phyloP scores from a whole-genome alignment of 2,329 filamentous ascomycete species.

The Colletotrichum tropicale region DNA sequence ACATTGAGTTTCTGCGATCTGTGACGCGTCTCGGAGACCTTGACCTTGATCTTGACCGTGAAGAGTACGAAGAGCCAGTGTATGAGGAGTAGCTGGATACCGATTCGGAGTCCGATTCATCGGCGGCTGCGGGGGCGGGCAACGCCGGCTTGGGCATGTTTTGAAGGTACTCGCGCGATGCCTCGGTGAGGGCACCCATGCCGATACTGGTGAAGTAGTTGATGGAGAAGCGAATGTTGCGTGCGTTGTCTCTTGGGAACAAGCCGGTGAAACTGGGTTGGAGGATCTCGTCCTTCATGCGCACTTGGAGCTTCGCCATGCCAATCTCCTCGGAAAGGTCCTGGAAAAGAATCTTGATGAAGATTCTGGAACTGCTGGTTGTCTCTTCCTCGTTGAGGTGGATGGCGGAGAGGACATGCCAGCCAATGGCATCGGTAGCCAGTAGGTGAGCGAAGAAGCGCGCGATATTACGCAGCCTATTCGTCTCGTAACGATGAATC shows the following conservation, averaged over 20 bases:
- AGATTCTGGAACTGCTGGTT: constrained; percentile 94
- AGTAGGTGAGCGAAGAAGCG: constrained; percentile 94
- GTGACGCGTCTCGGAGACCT: constrained; percentile 40
- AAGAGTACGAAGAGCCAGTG: constrained; percentile 65
- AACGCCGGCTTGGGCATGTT: constrained; percentile 86
- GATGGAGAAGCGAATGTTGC: constrained; percentile 95
- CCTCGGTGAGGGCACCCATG: constrained; percentile 92
- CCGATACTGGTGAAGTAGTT: constrained; percentile 99
- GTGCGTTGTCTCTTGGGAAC: constrained; percentile 87
- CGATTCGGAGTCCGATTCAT: constrained; percentile 71
- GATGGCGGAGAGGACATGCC: constrained; percentile 85
- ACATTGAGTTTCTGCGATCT: constrained; percentile 40
- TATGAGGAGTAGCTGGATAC: constrained; percentile 82
- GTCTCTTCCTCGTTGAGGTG: constrained; percentile 97
- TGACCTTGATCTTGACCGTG: constrained; percentile 52
- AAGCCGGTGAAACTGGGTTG: constrained; percentile 81
- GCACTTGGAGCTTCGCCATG: constrained; percentile 76
- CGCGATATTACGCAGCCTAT: constrained; percentile 91
- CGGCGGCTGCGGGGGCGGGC: constrained; percentile 65
- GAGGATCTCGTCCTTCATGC: constrained; percentile 79
- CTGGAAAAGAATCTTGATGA: constrained; percentile 97
- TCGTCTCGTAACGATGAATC: constrained; percentile 96
- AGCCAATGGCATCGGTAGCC: constrained; percentile 85
- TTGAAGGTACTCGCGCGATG: constrained; percentile 89
- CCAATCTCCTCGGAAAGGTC: constrained; percentile 88